A percentile compares a stretch with the other conserved stretches of the same genome.
Evolutionary conservation across 1,284 basidiomycete genomes (phyloP).

Genomic region (Coriolopsis trogii): DNA sequence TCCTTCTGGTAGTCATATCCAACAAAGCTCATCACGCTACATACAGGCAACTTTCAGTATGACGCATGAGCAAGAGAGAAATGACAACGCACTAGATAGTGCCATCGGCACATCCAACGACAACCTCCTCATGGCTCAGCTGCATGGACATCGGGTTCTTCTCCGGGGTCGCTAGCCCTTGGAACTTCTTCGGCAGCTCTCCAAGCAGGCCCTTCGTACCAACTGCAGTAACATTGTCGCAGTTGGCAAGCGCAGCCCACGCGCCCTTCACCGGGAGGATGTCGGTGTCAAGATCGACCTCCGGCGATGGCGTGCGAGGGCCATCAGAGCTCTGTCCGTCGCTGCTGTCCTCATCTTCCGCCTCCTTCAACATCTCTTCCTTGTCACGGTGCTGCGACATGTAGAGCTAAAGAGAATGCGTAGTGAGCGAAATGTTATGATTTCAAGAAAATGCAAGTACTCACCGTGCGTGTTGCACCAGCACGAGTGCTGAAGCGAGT

Average conservation of each 20-base stretch:
- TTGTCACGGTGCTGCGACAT: conserved; percentile 77
- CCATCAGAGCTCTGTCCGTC: conserved; percentile 21
- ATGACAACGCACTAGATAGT: conserved; percentile 74
- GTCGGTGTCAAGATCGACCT: conserved; percentile 61
- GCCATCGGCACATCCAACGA: conserved; percentile 86
- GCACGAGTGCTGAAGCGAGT: conserved; percentile 82
- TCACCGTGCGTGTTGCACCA: conserved; percentile 77
- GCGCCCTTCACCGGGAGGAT: conserved; percentile 66
- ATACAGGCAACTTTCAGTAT: neutral
- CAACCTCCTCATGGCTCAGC: conserved; percentile 82
- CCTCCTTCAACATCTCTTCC: conserved; percentile 31
- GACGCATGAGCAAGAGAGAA: conserved; percentile 10
- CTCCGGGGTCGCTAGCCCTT: conserved; percentile 76
- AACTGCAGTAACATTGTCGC: conserved; percentile 34
- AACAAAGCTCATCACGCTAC: conserved; percentile 75
- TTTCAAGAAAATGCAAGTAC: conserved; percentile 28
- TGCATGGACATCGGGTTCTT: conserved; percentile 92
- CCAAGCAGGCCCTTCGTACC: conserved; percentile 62
- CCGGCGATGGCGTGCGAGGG: conserved; percentile 28
- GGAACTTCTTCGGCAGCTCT: conserved; percentile 62
- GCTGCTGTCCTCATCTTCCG: conserved; percentile 33
- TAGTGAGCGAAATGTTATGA: neutral
- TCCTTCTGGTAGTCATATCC: conserved; percentile 59
- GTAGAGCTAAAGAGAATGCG: conserved; percentile 57
- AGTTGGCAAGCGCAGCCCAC: conserved; percentile 64